Evolutionary conservation across 805 yeast genomes (phyloP).

Genomic region (Metschnikowia henanensis): DNA sequence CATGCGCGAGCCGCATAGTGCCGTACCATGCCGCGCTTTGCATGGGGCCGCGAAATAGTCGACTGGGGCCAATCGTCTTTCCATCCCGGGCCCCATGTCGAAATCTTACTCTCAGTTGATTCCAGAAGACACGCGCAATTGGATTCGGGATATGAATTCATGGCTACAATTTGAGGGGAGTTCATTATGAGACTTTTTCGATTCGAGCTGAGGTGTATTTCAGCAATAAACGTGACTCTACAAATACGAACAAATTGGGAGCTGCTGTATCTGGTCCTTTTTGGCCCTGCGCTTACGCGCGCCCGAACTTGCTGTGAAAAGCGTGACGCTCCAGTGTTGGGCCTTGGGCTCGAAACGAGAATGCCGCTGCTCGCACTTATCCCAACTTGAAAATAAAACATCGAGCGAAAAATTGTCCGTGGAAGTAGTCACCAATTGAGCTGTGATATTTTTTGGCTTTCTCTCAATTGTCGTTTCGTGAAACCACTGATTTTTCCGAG

Average conservation of each 20-base stretch:
- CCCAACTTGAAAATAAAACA: not conserved
- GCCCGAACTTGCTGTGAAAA: not conserved
- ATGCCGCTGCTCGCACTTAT: not conserved
- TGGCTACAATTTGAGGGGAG: too few species aligned
- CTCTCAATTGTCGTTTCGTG: too few species aligned
- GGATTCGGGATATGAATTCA: too few species aligned
- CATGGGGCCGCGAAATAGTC: not conserved
- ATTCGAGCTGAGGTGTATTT: too few species aligned
- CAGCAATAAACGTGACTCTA: too few species aligned
- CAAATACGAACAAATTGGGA: not conserved
- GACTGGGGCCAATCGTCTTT: not conserved
- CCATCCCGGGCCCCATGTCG: not conserved
- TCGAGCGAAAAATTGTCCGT: too few species aligned
- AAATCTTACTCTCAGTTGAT: too few species aligned
- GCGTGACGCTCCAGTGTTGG: not conserved
- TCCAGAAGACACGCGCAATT: too few species aligned
- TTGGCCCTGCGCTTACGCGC: slow-evolving; percentile 1
- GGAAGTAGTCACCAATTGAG: not conserved
- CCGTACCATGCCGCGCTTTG: not conserved
- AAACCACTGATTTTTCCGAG: too few species aligned
- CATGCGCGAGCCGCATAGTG: not conserved
- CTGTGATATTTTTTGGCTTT: too few species aligned
- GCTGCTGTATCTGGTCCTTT: not conserved
- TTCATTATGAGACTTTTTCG: too few species aligned
- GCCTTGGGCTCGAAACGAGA: not conserved